A percentile compares a stretch with the other conserved stretches of the same genome.
These are phyloP conservation scores for Agaricus subrufescens DNA, from an alignment of 768 basidiomycete species.

Conservation along the genomic window DNA sequence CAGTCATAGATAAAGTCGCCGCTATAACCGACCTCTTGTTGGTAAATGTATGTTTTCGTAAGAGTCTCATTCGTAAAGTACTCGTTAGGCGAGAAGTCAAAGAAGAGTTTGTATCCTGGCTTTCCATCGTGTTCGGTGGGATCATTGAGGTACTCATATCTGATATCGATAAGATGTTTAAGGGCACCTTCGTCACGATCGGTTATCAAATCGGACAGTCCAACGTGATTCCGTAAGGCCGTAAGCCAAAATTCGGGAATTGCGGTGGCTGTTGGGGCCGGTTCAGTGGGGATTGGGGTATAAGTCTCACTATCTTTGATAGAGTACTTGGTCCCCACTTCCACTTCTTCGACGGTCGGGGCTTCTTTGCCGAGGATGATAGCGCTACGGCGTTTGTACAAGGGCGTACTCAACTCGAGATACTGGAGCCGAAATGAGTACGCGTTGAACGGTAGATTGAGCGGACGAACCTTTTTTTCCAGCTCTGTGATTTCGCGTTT, in stretches of 20 bases:
- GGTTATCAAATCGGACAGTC: constrained; percentile 83
- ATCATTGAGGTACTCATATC: constrained; percentile 66
- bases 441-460: neutral
- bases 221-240: constrained; percentile 87
- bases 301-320: constrained; percentile 61
- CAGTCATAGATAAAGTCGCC: constrained; percentile 97
- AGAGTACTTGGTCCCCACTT: constrained; percentile 69
- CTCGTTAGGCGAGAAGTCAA: constrained; percentile 77
- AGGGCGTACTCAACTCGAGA: constrained; percentile 69
- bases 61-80: constrained; percentile 83
- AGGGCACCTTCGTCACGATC: constrained; percentile 89
- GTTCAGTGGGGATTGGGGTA: constrained; percentile 51
- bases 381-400: constrained; percentile 81
- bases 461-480: constrained; percentile 79
- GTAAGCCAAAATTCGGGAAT: constrained; percentile 99
- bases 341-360: constrained; percentile 78
- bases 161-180: constrained; percentile 76
- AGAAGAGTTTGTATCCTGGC: constrained; percentile 89
- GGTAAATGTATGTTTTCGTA: constrained; percentile 93
- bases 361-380: constrained; percentile 77
- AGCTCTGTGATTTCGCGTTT: constrained; percentile 93
- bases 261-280: constrained; percentile 36
- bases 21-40: constrained; percentile 87
- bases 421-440: constrained; percentile 41
- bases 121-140: constrained; percentile 51